Conservation (phyloP, 352 stramenopile species). For the Pythium apleroticum region DNA sequence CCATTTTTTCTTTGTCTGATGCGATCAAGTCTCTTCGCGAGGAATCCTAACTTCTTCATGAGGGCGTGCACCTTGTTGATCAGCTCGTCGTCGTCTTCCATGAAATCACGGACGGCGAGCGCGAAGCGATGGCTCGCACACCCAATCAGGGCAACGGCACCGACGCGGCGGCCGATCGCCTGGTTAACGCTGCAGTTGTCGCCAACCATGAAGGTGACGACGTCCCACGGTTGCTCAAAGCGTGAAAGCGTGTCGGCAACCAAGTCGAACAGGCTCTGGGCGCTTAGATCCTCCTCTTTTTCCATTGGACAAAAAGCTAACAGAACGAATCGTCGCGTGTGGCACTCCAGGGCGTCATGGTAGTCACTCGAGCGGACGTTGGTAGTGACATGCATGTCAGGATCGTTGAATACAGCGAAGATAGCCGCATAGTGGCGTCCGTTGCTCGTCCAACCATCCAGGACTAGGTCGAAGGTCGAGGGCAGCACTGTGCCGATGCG, state of each 20-base stretch:
- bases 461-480: conserved; percentile 23
- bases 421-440: conserved; percentile 23
- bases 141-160: conserved; percentile 17
- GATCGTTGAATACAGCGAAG: conserved; percentile 23
- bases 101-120: conserved; percentile 12
- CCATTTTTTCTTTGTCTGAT: no score
- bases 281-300: conserved; percentile 11
- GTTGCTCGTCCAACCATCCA: conserved; percentile 11
- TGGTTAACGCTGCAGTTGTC: conserved; percentile 29
- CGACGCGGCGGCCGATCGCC: conserved; percentile 20
- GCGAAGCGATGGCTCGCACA: conserved; percentile 27
- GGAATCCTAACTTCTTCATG: no score
- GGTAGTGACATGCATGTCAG: conserved; percentile 2
- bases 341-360: conserved; percentile 24
- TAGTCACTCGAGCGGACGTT: conserved; percentile 7
- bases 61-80: conserved; percentile 14
- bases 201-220: conserved; percentile 21
- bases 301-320: conserved; percentile 20
- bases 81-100: not conserved
- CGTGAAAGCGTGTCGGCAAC: conserved; percentile 18
- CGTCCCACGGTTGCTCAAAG: conserved; percentile 21
- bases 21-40: no score
- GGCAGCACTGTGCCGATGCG: not conserved
- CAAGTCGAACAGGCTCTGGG: conserved; percentile 22
- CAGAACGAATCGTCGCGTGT: conserved; percentile 15